These are phyloP conservation scores for Euphorbia schlechtendalii DNA, from an alignment of 441 rosid genomes.

Conservation along the genomic window DNA sequence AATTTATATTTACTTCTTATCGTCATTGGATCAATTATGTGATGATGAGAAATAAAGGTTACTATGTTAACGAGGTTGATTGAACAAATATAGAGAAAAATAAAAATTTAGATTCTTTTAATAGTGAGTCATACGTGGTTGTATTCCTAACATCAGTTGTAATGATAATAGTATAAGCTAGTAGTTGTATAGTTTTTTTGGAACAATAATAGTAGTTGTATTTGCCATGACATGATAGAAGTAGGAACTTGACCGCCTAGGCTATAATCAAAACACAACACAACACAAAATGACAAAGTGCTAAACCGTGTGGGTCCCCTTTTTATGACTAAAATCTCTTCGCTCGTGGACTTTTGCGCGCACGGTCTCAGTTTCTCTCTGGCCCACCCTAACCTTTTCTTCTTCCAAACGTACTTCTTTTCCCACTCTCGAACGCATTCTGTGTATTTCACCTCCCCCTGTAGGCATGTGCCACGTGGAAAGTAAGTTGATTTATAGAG, in stretches of 20 bases:
- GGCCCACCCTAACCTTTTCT: not conserved
- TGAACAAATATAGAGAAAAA: too few relatives aligned
- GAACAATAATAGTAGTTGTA: too few relatives aligned
- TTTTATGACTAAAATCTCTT: slow-evolving; percentile 13
- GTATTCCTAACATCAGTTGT: too few relatives aligned
- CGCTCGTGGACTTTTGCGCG: slow-evolving; percentile 31
- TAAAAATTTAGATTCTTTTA: too few relatives aligned
- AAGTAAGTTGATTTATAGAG: accelerated
- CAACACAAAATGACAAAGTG: not conserved
- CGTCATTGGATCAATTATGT: too few relatives aligned
- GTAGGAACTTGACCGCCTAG: not conserved
- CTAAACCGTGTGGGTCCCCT: slow-evolving; percentile 37
- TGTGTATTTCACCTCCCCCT: not conserved
- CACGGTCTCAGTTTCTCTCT: slow-evolving; percentile 21
- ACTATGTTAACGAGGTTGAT: too few relatives aligned
- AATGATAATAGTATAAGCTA: too few relatives aligned
- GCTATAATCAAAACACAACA: not conserved
- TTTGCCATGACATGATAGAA: too few relatives aligned
- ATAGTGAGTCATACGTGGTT: too few relatives aligned
- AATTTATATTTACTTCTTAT: too few relatives aligned
- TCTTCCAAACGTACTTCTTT: not conserved
- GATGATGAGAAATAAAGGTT: too few relatives aligned
- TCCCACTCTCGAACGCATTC: accelerated
- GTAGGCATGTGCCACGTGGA: not conserved
- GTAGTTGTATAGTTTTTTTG: too few relatives aligned